Evolutionary conservation across 2,329 filamentous ascomycete genomes (phyloP).

Genomic region (Pseudogymnoascus verrucosus): DNA sequence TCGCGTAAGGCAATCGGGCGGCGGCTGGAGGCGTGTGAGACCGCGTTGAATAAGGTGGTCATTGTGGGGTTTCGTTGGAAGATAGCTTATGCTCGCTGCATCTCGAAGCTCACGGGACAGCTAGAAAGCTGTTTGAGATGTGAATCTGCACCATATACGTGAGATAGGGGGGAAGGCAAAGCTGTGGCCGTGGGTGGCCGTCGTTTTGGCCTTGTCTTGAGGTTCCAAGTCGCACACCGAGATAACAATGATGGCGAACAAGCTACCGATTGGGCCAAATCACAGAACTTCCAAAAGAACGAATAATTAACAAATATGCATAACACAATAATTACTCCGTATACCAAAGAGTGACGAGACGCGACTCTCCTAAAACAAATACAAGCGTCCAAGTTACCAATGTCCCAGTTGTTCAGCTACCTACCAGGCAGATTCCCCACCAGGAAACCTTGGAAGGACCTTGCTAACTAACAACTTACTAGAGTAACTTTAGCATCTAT

Average conservation of each 20-base stretch:
- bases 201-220: not conserved
- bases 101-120: not conserved
- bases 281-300: not conserved
- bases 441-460: constrained; percentile 4
- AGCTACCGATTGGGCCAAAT: not conserved
- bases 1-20: constrained; percentile 48
- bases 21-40: constrained; percentile 30
- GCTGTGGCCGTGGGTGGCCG: not conserved
- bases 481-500: not conserved
- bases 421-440: not conserved
- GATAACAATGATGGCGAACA: not conserved
- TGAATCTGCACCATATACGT: constrained; percentile 1
- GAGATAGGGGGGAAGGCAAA: not conserved
- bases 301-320: not conserved
- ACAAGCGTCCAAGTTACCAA: not conserved
- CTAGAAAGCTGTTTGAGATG: not conserved
- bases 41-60: constrained; percentile 19
- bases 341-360: not conserved
- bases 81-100: not conserved
- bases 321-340: not conserved
- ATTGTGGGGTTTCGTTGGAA: not conserved
- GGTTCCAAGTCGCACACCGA: not conserved
- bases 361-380: not conserved
- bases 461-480: constrained; percentile 2
- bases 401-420: constrained; percentile 1